These are phyloP conservation scores for Erythrophleum fordii DNA, from an alignment of 306 rosid species.

Conservation along the genomic window DNA sequence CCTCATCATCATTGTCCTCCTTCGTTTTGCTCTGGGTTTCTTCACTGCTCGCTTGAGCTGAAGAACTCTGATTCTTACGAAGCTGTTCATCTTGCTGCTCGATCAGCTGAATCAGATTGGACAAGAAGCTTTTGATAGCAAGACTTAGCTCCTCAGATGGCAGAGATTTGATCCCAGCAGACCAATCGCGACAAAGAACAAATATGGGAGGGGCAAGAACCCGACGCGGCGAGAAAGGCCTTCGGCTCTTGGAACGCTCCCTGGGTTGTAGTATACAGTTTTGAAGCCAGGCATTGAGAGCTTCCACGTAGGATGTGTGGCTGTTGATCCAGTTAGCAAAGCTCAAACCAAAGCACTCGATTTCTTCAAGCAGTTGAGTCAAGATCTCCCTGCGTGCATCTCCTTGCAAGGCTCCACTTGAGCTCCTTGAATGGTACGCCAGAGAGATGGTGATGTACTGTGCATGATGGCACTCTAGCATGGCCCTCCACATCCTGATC, in stretches of 20 bases:
- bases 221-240: constrained; percentile 89
- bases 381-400: constrained; percentile 59
- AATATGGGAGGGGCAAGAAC: constrained; percentile 85
- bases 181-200: constrained; percentile 85
- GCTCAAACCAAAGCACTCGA: constrained; percentile 87
- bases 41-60: constrained; percentile 42
- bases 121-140: constrained; percentile 70
- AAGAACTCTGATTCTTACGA: constrained; percentile 50
- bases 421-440: constrained; percentile 83
- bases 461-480: constrained; percentile 97
- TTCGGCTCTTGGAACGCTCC: constrained; percentile 73
- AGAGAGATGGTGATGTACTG: constrained; percentile 96
- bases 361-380: constrained; percentile 70
- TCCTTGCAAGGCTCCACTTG: constrained; percentile 62
- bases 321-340: constrained; percentile 95
- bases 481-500: constrained; percentile 94
- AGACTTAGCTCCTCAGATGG: constrained; percentile 75
- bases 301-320: constrained; percentile 80
- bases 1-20: constrained; percentile 38
- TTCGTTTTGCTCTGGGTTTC: constrained; percentile 54
- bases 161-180: constrained; percentile 67
- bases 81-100: constrained; percentile 55
- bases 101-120: constrained; percentile 56
- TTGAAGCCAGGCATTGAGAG: constrained; percentile 88
- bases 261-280: constrained; percentile 72